Evolutionary conservation across 2,329 filamentous ascomycete genomes (phyloP).

Genomic region (Neofusicoccum kwambonambiense): DNA sequence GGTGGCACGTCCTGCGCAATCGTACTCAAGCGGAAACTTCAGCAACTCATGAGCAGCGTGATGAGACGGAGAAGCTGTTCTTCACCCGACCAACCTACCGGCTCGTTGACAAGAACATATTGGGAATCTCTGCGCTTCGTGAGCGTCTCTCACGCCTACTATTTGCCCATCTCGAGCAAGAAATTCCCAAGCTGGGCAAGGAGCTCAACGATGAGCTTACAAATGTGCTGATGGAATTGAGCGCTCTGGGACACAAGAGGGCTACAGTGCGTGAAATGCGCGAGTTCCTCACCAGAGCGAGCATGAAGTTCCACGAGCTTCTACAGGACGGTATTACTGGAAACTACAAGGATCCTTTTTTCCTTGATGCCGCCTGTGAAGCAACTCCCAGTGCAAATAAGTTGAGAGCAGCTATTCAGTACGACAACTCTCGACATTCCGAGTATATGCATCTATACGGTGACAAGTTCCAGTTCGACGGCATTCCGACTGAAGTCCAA

Average conservation of each 20-base stretch:
- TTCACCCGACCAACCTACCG: not conserved
- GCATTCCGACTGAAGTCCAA: not conserved
- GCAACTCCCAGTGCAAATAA: not conserved
- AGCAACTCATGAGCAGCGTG: constrained; percentile 24
- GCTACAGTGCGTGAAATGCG: not conserved
- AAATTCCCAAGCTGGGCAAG: constrained; percentile 34
- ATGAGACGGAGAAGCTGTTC: not conserved
- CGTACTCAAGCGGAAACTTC: constrained; percentile 26
- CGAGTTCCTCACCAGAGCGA: not conserved
- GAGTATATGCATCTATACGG: not conserved
- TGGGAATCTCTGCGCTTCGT: constrained; percentile 53
- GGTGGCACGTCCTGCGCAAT: constrained; percentile 58
- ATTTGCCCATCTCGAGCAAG: constrained; percentile 33
- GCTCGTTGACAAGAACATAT: not conserved
- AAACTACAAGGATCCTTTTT: not conserved
- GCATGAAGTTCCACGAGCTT: not conserved
- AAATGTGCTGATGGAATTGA: not conserved
- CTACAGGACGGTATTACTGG: not conserved
- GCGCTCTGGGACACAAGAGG: not conserved
- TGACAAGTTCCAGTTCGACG: not conserved
- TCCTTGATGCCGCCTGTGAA: not conserved
- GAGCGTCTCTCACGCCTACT: constrained; percentile 54
- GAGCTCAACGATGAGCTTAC: constrained; percentile 30
- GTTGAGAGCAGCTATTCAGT: not conserved
- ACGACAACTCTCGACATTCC: not conserved